Evolutionary conservation across 257 asterid species (phyloP).

Genomic region (Ophiorrhiza pumila): DNA sequence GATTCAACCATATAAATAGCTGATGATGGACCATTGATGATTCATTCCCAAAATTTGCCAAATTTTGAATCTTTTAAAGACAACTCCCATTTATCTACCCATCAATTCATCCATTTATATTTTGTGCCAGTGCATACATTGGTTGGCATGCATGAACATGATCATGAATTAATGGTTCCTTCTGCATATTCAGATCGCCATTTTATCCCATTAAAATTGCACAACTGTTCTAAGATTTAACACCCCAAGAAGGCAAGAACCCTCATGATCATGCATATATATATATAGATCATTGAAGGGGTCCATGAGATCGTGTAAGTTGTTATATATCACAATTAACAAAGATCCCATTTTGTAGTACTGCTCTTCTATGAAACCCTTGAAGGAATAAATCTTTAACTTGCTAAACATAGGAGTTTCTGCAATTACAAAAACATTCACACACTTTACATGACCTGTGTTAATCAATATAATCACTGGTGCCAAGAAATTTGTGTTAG

Average conservation of each 20-base stretch:
- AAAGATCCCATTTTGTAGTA: neutral
- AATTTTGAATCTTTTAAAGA: neutral
- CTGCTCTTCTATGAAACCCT: neutral
- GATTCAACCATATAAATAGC: neutral
- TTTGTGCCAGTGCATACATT: neutral
- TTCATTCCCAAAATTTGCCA: neutral
- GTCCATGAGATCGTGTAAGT: slow-evolving; percentile 4
- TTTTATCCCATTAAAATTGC: neutral
- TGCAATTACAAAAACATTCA: neutral
- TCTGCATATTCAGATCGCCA: neutral
- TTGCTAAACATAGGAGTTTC: neutral
- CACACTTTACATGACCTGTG: neutral
- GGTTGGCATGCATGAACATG: neutral
- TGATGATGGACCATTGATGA: neutral
- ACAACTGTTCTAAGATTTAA: neutral
- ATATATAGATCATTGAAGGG: neutral
- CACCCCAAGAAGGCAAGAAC: neutral
- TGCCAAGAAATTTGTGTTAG: neutral
- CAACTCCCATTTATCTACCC: neutral
- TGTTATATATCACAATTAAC: slow-evolving; percentile 7
- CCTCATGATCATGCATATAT: neutral
- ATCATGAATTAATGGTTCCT: neutral
- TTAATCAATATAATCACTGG: neutral
- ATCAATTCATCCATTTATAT: neutral
- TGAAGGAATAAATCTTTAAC: neutral